Evolutionary conservation across 2,329 filamentous ascomycete species (phyloP), one percentile per base, ranked within the genome.

Genomic region (Aureobasidium zeae): DNA sequence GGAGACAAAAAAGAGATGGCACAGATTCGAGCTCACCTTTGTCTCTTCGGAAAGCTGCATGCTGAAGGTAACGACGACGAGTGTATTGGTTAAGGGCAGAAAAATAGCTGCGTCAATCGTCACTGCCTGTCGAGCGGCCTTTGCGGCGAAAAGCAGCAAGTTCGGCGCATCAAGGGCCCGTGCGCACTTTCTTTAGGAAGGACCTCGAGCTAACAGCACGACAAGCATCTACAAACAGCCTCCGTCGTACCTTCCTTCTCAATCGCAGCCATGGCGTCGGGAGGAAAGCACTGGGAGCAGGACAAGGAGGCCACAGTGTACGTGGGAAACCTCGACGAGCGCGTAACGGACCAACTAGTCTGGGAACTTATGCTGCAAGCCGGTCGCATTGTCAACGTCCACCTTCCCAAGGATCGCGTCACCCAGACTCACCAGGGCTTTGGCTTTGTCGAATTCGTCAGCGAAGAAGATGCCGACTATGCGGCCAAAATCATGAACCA

Each of bases 221-320:
- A n/a, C n/a, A n/a, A n/a, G n/a, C n/a, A n/a, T n/a, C n/a, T n/a
- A n/a, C n/a, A n/a, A n/a, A n/a, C n/a, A n/a, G n/a, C n/a, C n/a
- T n/a, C n/a, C n/a, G n/a, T n/a, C n/a, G n/a, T n/a, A 6, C 22
- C 11, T 25, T 25, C 22, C 22, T 25, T 11, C 11, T 9, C 46
- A 43, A 29, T 43, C 43, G 37, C 58, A 63, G 70, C 51, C 46
- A 86, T 86, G 77, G 73, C 74, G 31, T 77, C 79, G 68, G 73
- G 79, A 36, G 45, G 45, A 70, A 73, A 83, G 59, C 85, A 89
- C 67, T 91, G 83, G 85, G 86, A 95, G 63, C 89, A 96, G 71
- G 89, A 96, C 67, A 95, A 95, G 66, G 89, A 96, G 67, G 87
- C 87, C 55, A 96, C 91, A 30, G 85, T 96, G 63, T 98, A 98